Evolutionary conservation across 306 rosid genomes (phyloP).

Genomic region (Benincasa hispida): DNA sequence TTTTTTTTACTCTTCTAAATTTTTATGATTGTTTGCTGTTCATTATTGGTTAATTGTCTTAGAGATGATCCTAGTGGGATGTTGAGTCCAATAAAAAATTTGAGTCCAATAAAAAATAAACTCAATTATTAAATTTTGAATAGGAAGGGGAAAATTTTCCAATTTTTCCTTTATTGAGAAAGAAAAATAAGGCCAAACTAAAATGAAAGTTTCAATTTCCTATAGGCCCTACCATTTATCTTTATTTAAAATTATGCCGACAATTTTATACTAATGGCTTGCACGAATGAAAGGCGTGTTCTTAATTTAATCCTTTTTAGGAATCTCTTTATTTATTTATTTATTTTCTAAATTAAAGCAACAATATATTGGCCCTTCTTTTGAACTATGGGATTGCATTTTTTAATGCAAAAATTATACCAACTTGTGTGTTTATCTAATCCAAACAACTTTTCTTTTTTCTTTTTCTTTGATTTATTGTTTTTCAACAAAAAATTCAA

Average conservation of each 20-base stretch:
- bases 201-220: not conserved
- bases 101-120: too few relatives aligned
- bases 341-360: not conserved
- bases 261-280: not conserved
- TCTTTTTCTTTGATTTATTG: not conserved
- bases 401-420: not conserved
- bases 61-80: too few relatives aligned
- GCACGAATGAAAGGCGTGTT: not conserved
- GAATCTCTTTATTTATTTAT: conserved; percentile 1
- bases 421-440: not conserved
- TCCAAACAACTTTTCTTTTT: not conserved
- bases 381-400: not conserved
- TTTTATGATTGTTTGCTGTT: too few relatives aligned
- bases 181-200: not conserved
- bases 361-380: not conserved
- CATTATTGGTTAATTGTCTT: too few relatives aligned
- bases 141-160: not conserved
- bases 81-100: too few relatives aligned
- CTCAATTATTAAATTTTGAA: too few relatives aligned
- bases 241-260: conserved; percentile 7
- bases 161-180: not conserved
- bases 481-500: not conserved
- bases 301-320: not conserved
- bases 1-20: too few relatives aligned
- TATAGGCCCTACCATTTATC: not conserved